Conservation (phyloP, 306 rosid genomes). For the Cucurbita argyrosperma region DNA sequence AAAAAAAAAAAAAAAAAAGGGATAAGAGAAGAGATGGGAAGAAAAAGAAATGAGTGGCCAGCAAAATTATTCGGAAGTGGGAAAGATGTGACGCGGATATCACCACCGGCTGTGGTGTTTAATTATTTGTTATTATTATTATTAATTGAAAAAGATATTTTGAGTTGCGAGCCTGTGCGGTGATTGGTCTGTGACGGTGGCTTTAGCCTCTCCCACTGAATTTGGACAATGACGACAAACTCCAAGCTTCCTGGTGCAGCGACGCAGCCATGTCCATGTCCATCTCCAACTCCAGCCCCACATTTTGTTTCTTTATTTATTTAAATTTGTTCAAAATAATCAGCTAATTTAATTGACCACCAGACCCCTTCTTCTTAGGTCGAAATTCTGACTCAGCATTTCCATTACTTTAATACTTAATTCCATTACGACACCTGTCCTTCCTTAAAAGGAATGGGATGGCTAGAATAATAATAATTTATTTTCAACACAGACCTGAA, state of each 20-base stretch:
- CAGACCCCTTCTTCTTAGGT: neutral
- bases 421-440: neutral
- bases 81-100: neutral
- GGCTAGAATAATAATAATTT: neutral
- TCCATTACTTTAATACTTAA: neutral
- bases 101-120: neutral
- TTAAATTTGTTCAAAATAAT: neutral
- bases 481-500: neutral
- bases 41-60: neutral
- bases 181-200: neutral
- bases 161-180: neutral
- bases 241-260: conserved; percentile 6
- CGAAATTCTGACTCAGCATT: neutral
- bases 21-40: neutral
- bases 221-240: conserved; percentile 5
- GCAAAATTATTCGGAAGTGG: neutral
- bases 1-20: too few species aligned
- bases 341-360: neutral
- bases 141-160: neutral
- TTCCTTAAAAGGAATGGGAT: neutral
- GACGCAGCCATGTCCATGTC: neutral
- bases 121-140: too few species aligned
- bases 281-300: neutral
- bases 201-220: conserved; percentile 1
- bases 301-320: neutral